A percentile compares a stretch with the other conserved stretches of the same genome.
phyloP scores from a whole-genome alignment of 1,139 yeast genomes.

The Yamadazyma dendronema region DNA sequence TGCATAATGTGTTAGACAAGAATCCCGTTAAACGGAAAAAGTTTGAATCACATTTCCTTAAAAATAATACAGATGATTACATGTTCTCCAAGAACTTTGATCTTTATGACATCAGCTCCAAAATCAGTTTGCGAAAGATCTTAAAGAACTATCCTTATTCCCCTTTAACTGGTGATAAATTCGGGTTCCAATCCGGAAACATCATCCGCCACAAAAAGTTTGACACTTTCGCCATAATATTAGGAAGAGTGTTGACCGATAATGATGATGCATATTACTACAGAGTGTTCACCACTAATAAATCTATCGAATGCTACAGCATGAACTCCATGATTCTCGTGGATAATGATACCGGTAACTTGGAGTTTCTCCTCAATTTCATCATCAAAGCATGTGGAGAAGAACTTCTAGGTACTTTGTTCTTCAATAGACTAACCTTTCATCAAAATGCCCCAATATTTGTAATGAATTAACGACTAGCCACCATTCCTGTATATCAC shows the following conservation, averaged over 20 bases:
- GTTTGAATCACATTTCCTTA: constrained; percentile 3
- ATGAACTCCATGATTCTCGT: constrained; percentile 9
- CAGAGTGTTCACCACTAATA: constrained; percentile 15
- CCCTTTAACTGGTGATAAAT: background rate
- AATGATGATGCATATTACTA: constrained; percentile 7
- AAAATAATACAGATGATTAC: constrained; percentile 1
- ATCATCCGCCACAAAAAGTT: constrained; percentile 18
- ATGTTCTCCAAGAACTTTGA: constrained; percentile 8
- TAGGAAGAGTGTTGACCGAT: constrained; percentile 10
- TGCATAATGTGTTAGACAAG: constrained; percentile 10
- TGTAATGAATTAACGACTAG: constrained; percentile 1
- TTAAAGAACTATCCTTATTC: constrained; percentile 4
- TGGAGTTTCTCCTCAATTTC: constrained; percentile 6
- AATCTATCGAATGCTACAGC: constrained; percentile 14
- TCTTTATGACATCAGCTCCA: constrained; percentile 9
- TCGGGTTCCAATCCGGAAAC: constrained; percentile 11
- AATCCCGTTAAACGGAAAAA: constrained; percentile 5
- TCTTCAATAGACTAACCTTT: constrained; percentile 5
- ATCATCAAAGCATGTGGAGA: constrained; percentile 14
- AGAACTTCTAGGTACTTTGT: constrained; percentile 10
- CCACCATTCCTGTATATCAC: no score
- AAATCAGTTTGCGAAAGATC: constrained; percentile 11
- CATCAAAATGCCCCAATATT: constrained; percentile 4
- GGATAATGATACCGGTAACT: constrained; percentile 2
- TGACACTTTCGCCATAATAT: constrained; percentile 15